Evolutionary conservation across 352 stramenopile species (phyloP).

Genomic region (Globisporangium lucens): DNA sequence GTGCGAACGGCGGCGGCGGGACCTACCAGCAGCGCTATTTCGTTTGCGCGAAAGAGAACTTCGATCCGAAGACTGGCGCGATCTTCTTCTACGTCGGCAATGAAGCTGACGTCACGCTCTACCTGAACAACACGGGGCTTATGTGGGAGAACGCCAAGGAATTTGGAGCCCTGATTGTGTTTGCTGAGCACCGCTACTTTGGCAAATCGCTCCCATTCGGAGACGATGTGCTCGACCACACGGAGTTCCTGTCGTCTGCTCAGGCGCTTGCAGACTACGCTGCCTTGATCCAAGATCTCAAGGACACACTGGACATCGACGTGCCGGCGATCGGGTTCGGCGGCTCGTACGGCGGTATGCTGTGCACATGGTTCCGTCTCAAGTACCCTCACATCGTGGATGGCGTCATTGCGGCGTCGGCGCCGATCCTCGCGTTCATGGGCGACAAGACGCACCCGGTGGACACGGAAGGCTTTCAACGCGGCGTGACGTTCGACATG

Average conservation of each 20-base stretch:
- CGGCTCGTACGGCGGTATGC: slow-evolving; percentile 77
- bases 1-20: slow-evolving; percentile 28
- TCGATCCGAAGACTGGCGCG: slow-evolving; percentile 19
- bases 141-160: not conserved
- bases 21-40: slow-evolving; percentile 89
- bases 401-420: slow-evolving; percentile 60
- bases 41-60: slow-evolving; percentile 39
- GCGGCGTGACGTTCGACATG: slow-evolving; percentile 40
- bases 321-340: slow-evolving; percentile 69
- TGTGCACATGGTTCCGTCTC: slow-evolving; percentile 68
- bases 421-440: slow-evolving; percentile 56
- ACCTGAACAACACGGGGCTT: not conserved
- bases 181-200: slow-evolving; percentile 80
- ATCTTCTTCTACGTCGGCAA: not conserved
- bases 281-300: slow-evolving; percentile 45
- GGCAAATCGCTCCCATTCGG: slow-evolving; percentile 64
- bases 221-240: slow-evolving; percentile 41
- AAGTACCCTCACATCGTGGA: slow-evolving; percentile 77
- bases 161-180: slow-evolving; percentile 51
- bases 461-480: slow-evolving; percentile 41
- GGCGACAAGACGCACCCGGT: slow-evolving; percentile 36
- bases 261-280: slow-evolving; percentile 83
- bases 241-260: slow-evolving; percentile 75
- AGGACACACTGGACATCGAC: slow-evolving; percentile 31
- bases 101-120: not conserved